These are phyloP conservation scores for Chlamydomonas asymmetrica DNA, from an alignment of 139 green algal species.

Conservation along the genomic window DNA sequence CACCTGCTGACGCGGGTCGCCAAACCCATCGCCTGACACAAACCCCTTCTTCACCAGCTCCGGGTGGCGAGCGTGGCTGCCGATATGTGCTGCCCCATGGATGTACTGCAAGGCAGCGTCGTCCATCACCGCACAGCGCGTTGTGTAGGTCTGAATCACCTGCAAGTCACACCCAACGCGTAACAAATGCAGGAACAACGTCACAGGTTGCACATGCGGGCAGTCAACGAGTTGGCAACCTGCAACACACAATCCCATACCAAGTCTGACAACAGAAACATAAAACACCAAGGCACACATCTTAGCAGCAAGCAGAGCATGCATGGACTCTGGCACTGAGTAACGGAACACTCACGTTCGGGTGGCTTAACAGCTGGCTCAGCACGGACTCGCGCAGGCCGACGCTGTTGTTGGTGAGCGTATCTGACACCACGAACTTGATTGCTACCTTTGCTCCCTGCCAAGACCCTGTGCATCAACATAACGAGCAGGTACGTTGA, in stretches of 20 bases:
- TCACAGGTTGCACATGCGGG: no score
- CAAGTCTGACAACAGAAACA: no score
- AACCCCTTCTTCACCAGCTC: no score
- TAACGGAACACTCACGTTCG: no score
- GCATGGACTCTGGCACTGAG: no score
- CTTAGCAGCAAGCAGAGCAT: no score
- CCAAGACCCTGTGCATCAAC: conserved; percentile 10
- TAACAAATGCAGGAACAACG: no score
- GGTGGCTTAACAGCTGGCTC: conserved; percentile 23
- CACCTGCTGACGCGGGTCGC: conserved; percentile 24
- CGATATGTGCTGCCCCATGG: conserved; percentile 2
- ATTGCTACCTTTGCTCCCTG: conserved; percentile 29
- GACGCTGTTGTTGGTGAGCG: conserved; percentile 24
- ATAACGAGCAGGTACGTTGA: no score
- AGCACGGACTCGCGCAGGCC: conserved; percentile 22
- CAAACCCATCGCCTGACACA: conserved; percentile 25
- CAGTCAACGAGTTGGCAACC: no score
- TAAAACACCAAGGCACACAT: no score
- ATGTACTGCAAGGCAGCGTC: conserved; percentile 21
- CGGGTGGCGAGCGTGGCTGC: no score
- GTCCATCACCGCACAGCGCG: conserved; percentile 23
- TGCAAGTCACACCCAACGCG: background rate
- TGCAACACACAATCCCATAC: no score
- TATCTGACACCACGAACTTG: conserved; percentile 30
- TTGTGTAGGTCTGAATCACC: conserved; percentile 22